Base-by-base conservation (phyloP, 768 basidiomycete genomes). In the Scleroderma bovista region DNA sequence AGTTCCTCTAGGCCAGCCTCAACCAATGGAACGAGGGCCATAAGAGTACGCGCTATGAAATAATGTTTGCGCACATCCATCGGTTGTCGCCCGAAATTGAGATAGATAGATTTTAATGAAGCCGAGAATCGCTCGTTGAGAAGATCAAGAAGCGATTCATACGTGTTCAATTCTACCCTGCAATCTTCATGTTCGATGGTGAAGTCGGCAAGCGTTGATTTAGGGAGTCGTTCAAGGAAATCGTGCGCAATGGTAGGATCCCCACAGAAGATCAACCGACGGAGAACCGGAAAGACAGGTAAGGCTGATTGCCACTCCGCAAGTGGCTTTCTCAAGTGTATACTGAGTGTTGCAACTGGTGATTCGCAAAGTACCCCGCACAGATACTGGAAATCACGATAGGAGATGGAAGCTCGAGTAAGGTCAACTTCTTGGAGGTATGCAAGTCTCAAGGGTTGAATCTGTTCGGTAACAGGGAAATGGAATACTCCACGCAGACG, bases 101-200 rank as follows among this genome's bases (percentile, higher is more conserved):
- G 16, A 47, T 51, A 23, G 17, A 51, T 19, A 16, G 50, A 51
- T 29, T 48, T 47, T 9, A 51, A 26, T 20, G 50, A 51, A 17
- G 20, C 33, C 11, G 24, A 19, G 16, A 51, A 23, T 39, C 24
- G 47, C 34, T 31, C 24, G 6, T 23, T 13, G 20, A 51, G 46
- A 38, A 22, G 17, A 33, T 15, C 32, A 8, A 33, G 32, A 7
- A 33, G 32, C 32, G 32, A 7, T 15, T 33, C 15, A 15, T 47
- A 40, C 12, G 32, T 6, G 12, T 29, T 24, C 9, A 7, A 16
- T 15, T 26, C 29, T 17, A 13, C 46, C 17, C 29, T n/a, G 22
- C 36, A 8, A 33, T 40, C 46, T 16, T 23, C 50, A 19, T 29
- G n/a, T n/a, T n/a, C n/a, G n/a, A n/a, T n/a, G n/a, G n/a, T n/a